A percentile compares a stretch with the other conserved stretches of the same genome.
These are phyloP conservation scores for Sphagnum fallax DNA, from an alignment of 228 moss, liverwort and hornwort genomes.

Conservation along the genomic window DNA sequence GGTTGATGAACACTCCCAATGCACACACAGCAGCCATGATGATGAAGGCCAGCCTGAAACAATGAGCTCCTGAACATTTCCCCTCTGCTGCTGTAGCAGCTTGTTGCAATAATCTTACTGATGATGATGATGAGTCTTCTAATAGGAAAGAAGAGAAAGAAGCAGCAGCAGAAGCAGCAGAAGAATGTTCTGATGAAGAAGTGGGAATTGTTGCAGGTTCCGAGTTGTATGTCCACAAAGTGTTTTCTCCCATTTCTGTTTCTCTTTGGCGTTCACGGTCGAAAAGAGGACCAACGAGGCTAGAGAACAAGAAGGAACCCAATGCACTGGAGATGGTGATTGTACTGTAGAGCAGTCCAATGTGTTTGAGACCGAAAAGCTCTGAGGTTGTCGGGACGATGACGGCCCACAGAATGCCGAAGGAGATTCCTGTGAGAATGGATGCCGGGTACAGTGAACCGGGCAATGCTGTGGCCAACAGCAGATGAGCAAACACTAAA, in stretches of 20 bases:
- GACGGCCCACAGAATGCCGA: slow-evolving; percentile 28
- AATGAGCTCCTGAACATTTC: slow-evolving; percentile 37
- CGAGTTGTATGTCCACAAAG: too few species aligned
- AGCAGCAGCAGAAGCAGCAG: too few species aligned
- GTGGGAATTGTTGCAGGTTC: too few species aligned
- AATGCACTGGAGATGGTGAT: slow-evolving; percentile 25
- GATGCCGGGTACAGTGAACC: slow-evolving; percentile 35
- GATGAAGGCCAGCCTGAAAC: slow-evolving; percentile 37
- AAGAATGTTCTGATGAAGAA: too few species aligned
- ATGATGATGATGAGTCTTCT: too few species aligned
- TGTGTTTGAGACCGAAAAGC: slow-evolving; percentile 42
- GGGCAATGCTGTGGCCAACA: slow-evolving; percentile 26
- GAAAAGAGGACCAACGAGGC: slow-evolving; percentile 32
- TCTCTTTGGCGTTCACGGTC: slow-evolving; percentile 20
- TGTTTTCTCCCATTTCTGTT: neutral
- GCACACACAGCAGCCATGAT: slow-evolving; percentile 39
- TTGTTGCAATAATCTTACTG: neutral
- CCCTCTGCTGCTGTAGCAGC: slow-evolving; percentile 11
- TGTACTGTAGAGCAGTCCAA: slow-evolving; percentile 47
- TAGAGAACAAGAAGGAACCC: slow-evolving; percentile 43
- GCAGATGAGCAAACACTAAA: slow-evolving; percentile 23
- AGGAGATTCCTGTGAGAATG: slow-evolving; percentile 21
- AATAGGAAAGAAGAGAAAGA: too few species aligned
- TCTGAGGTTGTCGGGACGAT: slow-evolving; percentile 43
- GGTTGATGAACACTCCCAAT: slow-evolving; percentile 23